Conservation (phyloP, 2,329 filamentous ascomycete species). For the Alternaria panax region DNA sequence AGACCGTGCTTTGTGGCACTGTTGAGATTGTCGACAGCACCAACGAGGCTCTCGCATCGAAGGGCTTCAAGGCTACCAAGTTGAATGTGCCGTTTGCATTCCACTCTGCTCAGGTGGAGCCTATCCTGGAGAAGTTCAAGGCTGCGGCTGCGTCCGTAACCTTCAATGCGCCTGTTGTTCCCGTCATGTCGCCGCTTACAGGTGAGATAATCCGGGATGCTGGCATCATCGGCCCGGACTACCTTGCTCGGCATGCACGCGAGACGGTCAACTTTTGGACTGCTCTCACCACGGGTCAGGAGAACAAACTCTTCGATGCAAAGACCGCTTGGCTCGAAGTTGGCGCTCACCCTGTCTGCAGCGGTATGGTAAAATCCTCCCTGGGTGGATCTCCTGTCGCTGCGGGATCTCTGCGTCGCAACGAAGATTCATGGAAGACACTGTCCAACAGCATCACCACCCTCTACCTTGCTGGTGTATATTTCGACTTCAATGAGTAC, state of each 20-base stretch:
- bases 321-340: constrained; percentile 76
- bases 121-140: constrained; percentile 68
- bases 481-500: constrained; percentile 75
- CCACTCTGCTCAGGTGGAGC: constrained; percentile 71
- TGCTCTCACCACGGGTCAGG: constrained; percentile 66
- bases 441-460: constrained; percentile 65
- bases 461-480: constrained; percentile 68
- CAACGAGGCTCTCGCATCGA: constrained; percentile 57
- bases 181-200: constrained; percentile 72
- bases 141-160: constrained; percentile 60
- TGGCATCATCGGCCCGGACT: constrained; percentile 65
- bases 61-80: constrained; percentile 67
- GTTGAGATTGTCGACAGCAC: constrained; percentile 66
- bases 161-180: constrained; percentile 66
- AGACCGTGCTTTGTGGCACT: constrained; percentile 75
- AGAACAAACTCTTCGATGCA: constrained; percentile 66
- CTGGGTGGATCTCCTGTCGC: constrained; percentile 63
- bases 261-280: constrained; percentile 74
- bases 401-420: constrained; percentile 68
- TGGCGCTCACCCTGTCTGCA: constrained; percentile 75
- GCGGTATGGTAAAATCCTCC: constrained; percentile 71
- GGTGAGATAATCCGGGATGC: constrained; percentile 66
- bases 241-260: constrained; percentile 70
- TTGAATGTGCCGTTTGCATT: constrained; percentile 73
- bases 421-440: constrained; percentile 70